Base-by-base conservation (phyloP, 768 basidiomycete species). In the Termitomyces sp. region DNA sequence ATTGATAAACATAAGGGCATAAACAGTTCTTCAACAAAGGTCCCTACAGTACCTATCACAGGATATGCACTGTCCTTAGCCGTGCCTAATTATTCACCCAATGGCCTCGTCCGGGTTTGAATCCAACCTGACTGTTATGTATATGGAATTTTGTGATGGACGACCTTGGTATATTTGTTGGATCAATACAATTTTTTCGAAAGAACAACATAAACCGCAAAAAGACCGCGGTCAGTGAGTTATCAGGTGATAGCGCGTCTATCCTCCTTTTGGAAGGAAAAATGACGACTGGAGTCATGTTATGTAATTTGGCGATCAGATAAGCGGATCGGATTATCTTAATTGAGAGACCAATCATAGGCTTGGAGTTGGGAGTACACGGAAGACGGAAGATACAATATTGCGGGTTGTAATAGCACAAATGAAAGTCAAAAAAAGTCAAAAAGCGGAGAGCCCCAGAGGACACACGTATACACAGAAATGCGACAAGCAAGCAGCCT, bases 311-410 rank as follows among this genome's bases (percentile, higher is more conserved):
- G 38, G 43, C 18, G 47, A 50, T 58, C 52, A 57, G 48, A 56
- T 56, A 54, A 56, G 55, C 61, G 60, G 60, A 58, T 56, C 43
- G 41, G 18, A 47, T 47, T 43, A 62, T 60, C 59, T 56, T 36
- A 58, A 55, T 54, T 12, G 8, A 23, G 32, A 1, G 38, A 58
- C 59, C 61, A 54, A 63, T 60, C 50, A 50, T 50, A 56, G 26
- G 54, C 53, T 52, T 53, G 58, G 56, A 54, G 48, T 55, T 56
- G 53, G 58, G 63, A 62, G 66, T 65, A 70, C 69, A 23, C 23
- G 23, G 23, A 23, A n/a, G n/a, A 67, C 55, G 60, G 63, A 65
- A 64, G 68, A 68, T 70, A 70, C 66, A 69, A 48, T 67, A 71
- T 63, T 67, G 68, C 62, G 64, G 59, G 63, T 56, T 65, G 68